Evolutionary conservation across 768 basidiomycete genomes (phyloP), one percentile per base, ranked within the genome.

Genomic region (Boletus bicolor): DNA sequence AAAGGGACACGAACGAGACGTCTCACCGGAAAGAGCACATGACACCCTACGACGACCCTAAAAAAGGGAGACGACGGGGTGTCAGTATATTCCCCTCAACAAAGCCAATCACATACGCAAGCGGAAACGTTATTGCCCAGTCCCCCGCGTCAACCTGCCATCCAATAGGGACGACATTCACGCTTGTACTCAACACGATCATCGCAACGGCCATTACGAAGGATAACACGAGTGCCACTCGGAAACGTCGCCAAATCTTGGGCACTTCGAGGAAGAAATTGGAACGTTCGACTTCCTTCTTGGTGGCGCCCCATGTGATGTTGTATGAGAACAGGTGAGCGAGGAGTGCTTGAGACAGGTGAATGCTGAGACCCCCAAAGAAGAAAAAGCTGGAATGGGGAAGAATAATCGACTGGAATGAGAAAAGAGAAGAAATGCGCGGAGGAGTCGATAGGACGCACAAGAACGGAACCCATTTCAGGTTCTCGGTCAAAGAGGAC

Each of bases 231-330:
- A 91, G 76, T 32, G 84, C 78, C 42, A 82, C 60, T 75, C 87
- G 83, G 73, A 91, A 95, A 2, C 91, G 85, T 61, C 83, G 82
- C 72, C 86, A 76, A 66, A 94, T 92, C 60, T 83, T 82, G 17
- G 93, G 93, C 19, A 93, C 84, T 69, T 96, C 93, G 44, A 87
- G 81, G 80, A 89, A 93, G 76, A 96, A 93, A 68, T 93, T 94
- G n/a, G 89, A 90, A 36, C 83, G 79, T 68, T 93, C 87, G 46
- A 94, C 90, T 71, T 91, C 89, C 79, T 93, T 93, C 64, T 82
- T 79, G 15, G 84, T 85, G 7, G 82, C 77, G 5, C 78, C 76
- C 84, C 83, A 85, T 5, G 70, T 70, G 62, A 81, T 79, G 66
- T 85, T 79, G 64, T 83, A 85, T 44, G 81, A 80, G 63, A 83